Conservation (phyloP, 1,139 yeast genomes). For the Pichia inconspicua region DNA sequence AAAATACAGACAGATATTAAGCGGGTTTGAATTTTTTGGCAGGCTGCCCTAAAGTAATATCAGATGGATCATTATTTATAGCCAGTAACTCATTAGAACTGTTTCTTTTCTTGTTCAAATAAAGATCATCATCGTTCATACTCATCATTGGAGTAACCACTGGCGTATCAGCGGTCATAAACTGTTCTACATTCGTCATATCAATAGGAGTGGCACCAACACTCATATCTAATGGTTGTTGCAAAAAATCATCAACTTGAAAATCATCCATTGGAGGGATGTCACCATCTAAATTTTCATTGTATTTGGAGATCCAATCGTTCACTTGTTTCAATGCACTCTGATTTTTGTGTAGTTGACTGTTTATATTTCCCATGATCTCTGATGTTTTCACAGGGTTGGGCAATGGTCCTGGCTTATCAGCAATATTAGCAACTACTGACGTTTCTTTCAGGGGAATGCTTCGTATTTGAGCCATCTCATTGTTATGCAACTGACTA, state of each 20-base stretch:
- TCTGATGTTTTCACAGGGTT: constrained; percentile 8
- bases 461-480: background rate
- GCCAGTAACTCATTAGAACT: background rate
- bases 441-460: background rate
- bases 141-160: background rate
- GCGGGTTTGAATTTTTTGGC: constrained; percentile 1
- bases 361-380: constrained; percentile 25
- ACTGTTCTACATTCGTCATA: constrained; percentile 11
- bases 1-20: background rate
- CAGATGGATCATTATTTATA: background rate
- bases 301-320: constrained; percentile 46
- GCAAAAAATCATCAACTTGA: constrained; percentile 28
- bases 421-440: background rate
- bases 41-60: background rate
- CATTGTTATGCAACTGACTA: background rate
- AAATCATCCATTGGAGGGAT: constrained; percentile 23
- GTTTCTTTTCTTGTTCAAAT: background rate
- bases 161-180: constrained; percentile 5
- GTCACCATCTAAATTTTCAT: constrained; percentile 12
- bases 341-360: constrained; percentile 41
- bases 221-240: constrained; percentile 23
- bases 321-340: constrained; percentile 51
- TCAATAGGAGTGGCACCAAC: constrained; percentile 12
- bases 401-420: background rate
- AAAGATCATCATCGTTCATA: background rate